Evolutionary conservation across 345 rosid species (phyloP).

Genomic region (Eucalyptus pauciflora): DNA sequence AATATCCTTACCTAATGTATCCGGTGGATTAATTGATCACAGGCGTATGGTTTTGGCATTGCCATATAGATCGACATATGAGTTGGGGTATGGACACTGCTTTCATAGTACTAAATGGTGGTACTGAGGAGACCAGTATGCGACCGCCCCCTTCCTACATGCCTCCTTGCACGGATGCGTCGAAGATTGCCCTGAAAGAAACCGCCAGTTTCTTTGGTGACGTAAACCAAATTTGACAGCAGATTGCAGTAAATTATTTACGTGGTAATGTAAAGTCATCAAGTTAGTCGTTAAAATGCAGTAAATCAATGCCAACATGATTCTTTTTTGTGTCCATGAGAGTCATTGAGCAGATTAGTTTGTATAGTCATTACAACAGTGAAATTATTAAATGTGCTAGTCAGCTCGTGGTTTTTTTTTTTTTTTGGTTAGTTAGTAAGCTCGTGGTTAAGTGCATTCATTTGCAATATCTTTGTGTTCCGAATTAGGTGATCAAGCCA

Average conservation of each 20-base stretch:
- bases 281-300: not conserved
- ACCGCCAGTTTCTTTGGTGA: not conserved
- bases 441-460: not conserved
- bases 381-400: not conserved
- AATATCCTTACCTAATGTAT: not conserved
- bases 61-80: slow-evolving; percentile 8
- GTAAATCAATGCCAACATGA: not conserved
- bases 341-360: not conserved
- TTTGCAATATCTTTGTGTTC: not conserved
- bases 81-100: slow-evolving; percentile 15
- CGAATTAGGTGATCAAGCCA: not conserved
- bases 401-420: not conserved
- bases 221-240: not conserved
- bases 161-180: not conserved
- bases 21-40: not conserved
- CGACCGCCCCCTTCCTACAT: not conserved
- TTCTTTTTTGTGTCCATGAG: not conserved
- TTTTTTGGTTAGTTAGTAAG: not conserved
- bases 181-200: not conserved
- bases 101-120: slow-evolving; percentile 13
- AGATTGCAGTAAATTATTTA: not conserved
- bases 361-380: not conserved
- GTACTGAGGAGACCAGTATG: not conserved
- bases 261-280: not conserved
- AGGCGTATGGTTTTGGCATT: slow-evolving; percentile 21